A percentile compares a stretch with the other conserved stretches of the same genome.
Conservation (phyloP, 768 basidiomycete species). For the Pleurotus citrinopileatus region DNA sequence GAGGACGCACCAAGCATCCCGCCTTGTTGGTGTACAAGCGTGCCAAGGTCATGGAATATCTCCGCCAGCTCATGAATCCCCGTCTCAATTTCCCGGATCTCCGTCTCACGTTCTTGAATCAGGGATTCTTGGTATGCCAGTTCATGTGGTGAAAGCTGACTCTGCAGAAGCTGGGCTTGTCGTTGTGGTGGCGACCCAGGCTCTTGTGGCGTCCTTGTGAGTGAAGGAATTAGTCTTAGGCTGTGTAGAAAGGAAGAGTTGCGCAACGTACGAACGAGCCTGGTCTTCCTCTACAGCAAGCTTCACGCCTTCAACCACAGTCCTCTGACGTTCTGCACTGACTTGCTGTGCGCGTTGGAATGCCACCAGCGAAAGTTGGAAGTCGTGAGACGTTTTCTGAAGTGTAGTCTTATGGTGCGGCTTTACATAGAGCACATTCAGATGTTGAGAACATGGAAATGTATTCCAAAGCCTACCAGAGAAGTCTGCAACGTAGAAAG, state of each 20-base stretch:
- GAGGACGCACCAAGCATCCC: conserved; percentile 79
- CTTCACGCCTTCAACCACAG: conserved; percentile 85
- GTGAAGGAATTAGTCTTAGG: conserved; percentile 11
- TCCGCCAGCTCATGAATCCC: conserved; percentile 96
- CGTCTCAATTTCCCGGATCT: conserved; percentile 94
- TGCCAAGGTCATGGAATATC: conserved; percentile 95
- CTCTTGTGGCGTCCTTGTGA: conserved; percentile 33
- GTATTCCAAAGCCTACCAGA: conserved; percentile 41
- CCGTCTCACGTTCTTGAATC: conserved; percentile 89
- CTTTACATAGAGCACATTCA: too few relatives aligned
- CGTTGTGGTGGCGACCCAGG: conserved; percentile 53
- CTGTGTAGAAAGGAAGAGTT: conserved; percentile 1
- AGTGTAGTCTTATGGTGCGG: conserved; percentile 79
- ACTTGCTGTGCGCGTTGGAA: conserved; percentile 92
- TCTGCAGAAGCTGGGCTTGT: conserved; percentile 68
- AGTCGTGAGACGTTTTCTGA: conserved; percentile 91
- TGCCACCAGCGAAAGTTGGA: conserved; percentile 83
- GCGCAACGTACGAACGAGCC: conserved; percentile 20
- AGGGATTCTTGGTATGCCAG: conserved; percentile 95
- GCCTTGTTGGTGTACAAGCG: conserved; percentile 92
- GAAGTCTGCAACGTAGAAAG: conserved; percentile 65
- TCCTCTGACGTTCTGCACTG: conserved; percentile 86
- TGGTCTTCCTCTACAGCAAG: conserved; percentile 78
- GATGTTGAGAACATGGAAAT: too few relatives aligned
- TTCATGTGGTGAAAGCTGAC: conserved; percentile 84